Conservation (phyloP, 2,329 filamentous ascomycete genomes). For the Aspergillus pseudoterreus region DNA sequence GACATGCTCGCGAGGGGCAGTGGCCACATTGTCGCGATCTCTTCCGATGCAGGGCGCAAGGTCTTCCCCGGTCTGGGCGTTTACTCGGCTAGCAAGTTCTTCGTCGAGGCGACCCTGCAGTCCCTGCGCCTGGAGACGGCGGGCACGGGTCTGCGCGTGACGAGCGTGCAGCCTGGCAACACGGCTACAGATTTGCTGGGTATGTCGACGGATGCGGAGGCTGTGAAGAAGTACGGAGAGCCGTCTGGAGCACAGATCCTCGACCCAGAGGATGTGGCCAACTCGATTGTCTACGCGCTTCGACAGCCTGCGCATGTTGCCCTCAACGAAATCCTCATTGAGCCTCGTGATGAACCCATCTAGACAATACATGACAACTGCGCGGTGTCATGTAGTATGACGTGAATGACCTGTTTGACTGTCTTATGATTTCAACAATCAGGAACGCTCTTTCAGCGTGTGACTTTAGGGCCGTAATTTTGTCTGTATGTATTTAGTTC, state of each 20-base stretch:
- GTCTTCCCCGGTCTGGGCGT: constrained; percentile 78
- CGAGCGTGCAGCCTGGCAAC: constrained; percentile 73
- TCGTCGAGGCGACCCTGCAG: constrained; percentile 79
- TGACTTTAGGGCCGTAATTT: not conserved
- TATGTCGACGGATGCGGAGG: constrained; percentile 73
- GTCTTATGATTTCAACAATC: too few species aligned
- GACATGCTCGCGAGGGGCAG: constrained; percentile 65
- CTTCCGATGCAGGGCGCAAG: constrained; percentile 76
- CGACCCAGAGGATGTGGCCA: constrained; percentile 69
- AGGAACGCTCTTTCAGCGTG: not conserved
- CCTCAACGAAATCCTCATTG: constrained; percentile 76
- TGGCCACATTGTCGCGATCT: constrained; percentile 76
- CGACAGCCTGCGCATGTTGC: constrained; percentile 71
- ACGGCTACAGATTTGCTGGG: constrained; percentile 67
- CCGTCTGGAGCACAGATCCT: constrained; percentile 71
- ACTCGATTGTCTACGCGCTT: constrained; percentile 69
- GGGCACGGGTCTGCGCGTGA: constrained; percentile 68
- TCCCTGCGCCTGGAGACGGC: constrained; percentile 71
- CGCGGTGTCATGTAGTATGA: not conserved
- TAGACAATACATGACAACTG: constrained; percentile 28
- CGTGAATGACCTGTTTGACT: not conserved
- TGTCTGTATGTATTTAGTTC: too few species aligned
- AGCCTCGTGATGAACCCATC: constrained; percentile 72
- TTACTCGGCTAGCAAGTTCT: constrained; percentile 81
- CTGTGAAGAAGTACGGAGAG: constrained; percentile 73